Conservation (phyloP, 2,329 filamentous ascomycete species). For the Trichoderma afroharzianum region DNA sequence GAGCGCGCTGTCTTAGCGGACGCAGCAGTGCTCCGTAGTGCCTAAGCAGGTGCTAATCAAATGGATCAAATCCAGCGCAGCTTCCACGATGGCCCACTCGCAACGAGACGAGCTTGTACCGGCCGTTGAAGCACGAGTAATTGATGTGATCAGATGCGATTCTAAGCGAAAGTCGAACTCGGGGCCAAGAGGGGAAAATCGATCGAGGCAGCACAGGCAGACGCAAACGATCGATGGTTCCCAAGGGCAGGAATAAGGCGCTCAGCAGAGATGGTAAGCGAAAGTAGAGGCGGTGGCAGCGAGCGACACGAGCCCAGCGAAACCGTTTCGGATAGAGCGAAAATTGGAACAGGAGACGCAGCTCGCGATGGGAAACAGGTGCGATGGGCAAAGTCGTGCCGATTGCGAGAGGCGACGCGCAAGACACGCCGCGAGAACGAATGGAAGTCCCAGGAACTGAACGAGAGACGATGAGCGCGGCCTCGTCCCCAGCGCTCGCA, state of each 20-base stretch:
- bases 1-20: neutral
- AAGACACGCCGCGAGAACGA: conserved; percentile 9
- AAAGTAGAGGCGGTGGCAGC: conserved; percentile 8
- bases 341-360: neutral
- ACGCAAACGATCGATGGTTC: neutral
- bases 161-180: neutral
- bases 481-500: conserved; percentile 11
- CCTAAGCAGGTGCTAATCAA: neutral
- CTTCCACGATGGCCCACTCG: conserved; percentile 1
- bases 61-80: neutral
- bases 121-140: neutral
- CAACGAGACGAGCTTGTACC: conserved; percentile 3
- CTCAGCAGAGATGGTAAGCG: conserved; percentile 1
- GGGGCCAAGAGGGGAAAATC: neutral
- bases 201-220: neutral
- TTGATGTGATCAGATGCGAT: neutral
- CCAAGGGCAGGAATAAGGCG: neutral
- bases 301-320: conserved; percentile 17
- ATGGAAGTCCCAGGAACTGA: neutral
- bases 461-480: conserved; percentile 17
- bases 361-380: neutral
- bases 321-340: conserved; percentile 16
- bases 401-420: neutral
- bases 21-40: neutral
- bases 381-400: neutral